phyloP scores from a whole-genome alignment of 129 eudicot species.

The Centaurea solstitialis region DNA sequence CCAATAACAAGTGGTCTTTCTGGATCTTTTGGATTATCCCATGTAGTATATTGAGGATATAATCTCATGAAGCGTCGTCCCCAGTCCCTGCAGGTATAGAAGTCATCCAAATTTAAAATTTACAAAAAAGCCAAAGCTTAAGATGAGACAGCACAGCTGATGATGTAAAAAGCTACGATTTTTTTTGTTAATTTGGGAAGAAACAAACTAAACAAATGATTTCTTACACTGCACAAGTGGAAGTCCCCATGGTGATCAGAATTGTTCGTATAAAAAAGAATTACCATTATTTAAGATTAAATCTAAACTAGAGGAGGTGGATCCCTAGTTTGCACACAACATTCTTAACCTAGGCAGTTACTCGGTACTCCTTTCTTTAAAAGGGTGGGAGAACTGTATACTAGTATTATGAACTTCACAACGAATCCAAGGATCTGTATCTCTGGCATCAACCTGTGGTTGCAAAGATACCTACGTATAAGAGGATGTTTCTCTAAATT shows the following conservation, averaged over 20 bases:
- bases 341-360: not conserved
- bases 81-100: constrained; percentile 73
- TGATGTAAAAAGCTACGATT: not conserved
- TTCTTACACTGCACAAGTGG: not conserved
- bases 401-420: too few relatives aligned
- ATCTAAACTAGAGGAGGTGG: not conserved
- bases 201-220: not conserved
- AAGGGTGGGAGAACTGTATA: too few relatives aligned
- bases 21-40: constrained; percentile 92
- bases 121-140: not conserved
- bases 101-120: constrained; percentile 4
- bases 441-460: too few relatives aligned
- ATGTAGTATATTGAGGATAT: constrained; percentile 69
- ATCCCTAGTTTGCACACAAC: too few relatives aligned
- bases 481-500: too few relatives aligned
- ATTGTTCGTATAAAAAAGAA: not conserved
- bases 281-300: not conserved
- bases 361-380: not conserved
- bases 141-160: not conserved
- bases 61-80: constrained; percentile 86
- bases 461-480: too few relatives aligned
- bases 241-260: not conserved
- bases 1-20: constrained; percentile 89
- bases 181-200: not conserved
- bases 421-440: too few relatives aligned